Evolutionary conservation across 441 rosid species (phyloP).

Genomic region (Pelargonium cotyledonis): DNA sequence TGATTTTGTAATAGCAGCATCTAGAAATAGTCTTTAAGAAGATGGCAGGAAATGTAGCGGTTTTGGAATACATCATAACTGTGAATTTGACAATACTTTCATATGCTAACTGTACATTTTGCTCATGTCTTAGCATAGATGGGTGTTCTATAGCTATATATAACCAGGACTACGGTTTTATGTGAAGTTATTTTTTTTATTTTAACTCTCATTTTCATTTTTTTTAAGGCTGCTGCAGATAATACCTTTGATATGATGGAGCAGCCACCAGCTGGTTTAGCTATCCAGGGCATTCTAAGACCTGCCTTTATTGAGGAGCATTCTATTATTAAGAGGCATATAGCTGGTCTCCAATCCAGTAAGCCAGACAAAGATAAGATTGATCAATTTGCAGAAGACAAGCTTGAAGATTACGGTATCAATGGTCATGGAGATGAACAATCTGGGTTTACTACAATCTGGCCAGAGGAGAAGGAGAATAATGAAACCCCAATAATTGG

Average conservation of each 20-base stretch:
- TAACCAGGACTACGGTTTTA: too few relatives aligned
- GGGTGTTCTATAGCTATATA: background rate
- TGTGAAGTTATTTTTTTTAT: background rate
- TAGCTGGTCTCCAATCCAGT: slow-evolving; percentile 33
- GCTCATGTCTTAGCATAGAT: background rate
- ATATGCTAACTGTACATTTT: background rate
- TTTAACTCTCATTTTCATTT: slow-evolving; percentile 16
- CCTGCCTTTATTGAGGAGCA: slow-evolving; percentile 69
- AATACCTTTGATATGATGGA: slow-evolving; percentile 86
- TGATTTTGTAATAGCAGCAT: slow-evolving; percentile 6
- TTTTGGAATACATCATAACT: background rate
- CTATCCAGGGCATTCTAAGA: slow-evolving; percentile 75
- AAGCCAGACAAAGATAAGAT: slow-evolving; percentile 26
- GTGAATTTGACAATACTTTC: slow-evolving; percentile 8
- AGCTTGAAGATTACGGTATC: slow-evolving; percentile 35
- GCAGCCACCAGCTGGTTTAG: slow-evolving; percentile 79
- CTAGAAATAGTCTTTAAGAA: slow-evolving; percentile 6
- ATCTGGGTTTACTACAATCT: slow-evolving; percentile 26
- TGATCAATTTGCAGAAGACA: slow-evolving; percentile 30
- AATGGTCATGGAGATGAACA: slow-evolving; percentile 36
- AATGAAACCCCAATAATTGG: slow-evolving; percentile 34
- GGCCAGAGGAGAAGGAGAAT: slow-evolving; percentile 29
- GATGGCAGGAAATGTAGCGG: slow-evolving; percentile 11
- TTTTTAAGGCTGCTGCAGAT: slow-evolving; percentile 66
- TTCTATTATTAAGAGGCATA: slow-evolving; percentile 55